Conservation (phyloP, 164 flowering plant species). For the Liriodendron chinense region DNA sequence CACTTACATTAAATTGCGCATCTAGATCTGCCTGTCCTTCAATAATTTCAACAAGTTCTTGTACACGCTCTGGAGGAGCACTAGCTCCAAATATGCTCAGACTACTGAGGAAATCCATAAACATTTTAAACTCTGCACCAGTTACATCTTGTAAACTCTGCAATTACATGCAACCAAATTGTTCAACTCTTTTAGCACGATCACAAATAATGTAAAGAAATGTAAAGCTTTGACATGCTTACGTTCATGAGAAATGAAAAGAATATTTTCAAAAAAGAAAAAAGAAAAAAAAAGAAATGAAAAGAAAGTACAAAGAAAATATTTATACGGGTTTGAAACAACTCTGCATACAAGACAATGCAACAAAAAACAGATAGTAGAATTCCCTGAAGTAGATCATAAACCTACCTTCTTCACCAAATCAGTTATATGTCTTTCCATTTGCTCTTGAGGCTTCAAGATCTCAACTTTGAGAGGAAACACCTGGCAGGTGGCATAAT, state of each 20-base stretch:
- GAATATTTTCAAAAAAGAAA: background rate
- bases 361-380: too few species aligned
- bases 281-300: too few species aligned
- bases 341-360: background rate
- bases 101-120: slow-evolving; percentile 85
- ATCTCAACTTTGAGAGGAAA: slow-evolving; percentile 88
- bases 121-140: slow-evolving; percentile 93
- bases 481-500: slow-evolving; percentile 47
- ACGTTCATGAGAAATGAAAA: background rate
- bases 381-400: background rate
- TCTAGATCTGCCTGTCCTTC: slow-evolving; percentile 96
- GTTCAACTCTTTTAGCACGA: slow-evolving; percentile 1
- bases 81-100: slow-evolving; percentile 86
- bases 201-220: background rate
- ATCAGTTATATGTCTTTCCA: slow-evolving; percentile 96
- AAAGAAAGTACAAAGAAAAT: background rate
- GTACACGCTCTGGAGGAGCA: slow-evolving; percentile 77
- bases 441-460: slow-evolving; percentile 81
- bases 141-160: slow-evolving; percentile 97
- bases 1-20: slow-evolving; percentile 84
- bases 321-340: background rate
- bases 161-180: slow-evolving; percentile 20
- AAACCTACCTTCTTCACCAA: slow-evolving; percentile 72
- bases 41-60: slow-evolving; percentile 78
- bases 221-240: background rate